A percentile compares a stretch with the other conserved stretches of the same genome.
phyloP scores from a whole-genome alignment of 768 basidiomycete genomes.

The Collybia nuda region DNA sequence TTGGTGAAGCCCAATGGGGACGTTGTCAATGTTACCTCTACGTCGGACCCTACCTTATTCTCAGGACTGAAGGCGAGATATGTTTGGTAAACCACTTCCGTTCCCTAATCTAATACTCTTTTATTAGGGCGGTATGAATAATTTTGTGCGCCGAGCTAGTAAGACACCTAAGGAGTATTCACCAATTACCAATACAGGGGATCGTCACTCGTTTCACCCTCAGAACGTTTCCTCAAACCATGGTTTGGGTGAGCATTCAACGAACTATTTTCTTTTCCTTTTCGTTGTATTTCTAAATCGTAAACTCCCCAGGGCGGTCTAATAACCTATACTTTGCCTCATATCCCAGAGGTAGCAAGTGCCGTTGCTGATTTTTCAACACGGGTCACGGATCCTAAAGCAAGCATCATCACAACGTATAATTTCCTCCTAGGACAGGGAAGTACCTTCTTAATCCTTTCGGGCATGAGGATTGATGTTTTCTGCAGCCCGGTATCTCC shows the following conservation, averaged over 20 bases:
- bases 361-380: slow-evolving; percentile 42
- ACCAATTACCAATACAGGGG: slow-evolving; percentile 30
- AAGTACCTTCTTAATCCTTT: neutral
- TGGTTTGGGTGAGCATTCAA: slow-evolving; percentile 54
- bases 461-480: neutral
- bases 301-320: slow-evolving; percentile 43
- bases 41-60: slow-evolving; percentile 37
- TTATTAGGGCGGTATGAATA: slow-evolving; percentile 59
- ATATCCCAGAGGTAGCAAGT: slow-evolving; percentile 22
- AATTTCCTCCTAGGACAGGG: slow-evolving; percentile 29
- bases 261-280: neutral
- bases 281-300: neutral
- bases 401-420: slow-evolving; percentile 46
- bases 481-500: slow-evolving; percentile 5
- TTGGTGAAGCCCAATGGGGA: slow-evolving; percentile 57
- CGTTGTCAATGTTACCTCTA: slow-evolving; percentile 32
- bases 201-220: slow-evolving; percentile 61
- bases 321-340: slow-evolving; percentile 27
- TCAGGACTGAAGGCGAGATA: slow-evolving; percentile 37
- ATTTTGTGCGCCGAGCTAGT: slow-evolving; percentile 35
- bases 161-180: neutral
- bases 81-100: neutral
- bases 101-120: neutral
- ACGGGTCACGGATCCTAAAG: slow-evolving; percentile 49
- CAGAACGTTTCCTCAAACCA: slow-evolving; percentile 49